Evolutionary conservation across 2,329 filamentous ascomycete species (phyloP), one percentile per base, ranked within the genome.

Genomic region (Phialemonium atrogriseum): DNA sequence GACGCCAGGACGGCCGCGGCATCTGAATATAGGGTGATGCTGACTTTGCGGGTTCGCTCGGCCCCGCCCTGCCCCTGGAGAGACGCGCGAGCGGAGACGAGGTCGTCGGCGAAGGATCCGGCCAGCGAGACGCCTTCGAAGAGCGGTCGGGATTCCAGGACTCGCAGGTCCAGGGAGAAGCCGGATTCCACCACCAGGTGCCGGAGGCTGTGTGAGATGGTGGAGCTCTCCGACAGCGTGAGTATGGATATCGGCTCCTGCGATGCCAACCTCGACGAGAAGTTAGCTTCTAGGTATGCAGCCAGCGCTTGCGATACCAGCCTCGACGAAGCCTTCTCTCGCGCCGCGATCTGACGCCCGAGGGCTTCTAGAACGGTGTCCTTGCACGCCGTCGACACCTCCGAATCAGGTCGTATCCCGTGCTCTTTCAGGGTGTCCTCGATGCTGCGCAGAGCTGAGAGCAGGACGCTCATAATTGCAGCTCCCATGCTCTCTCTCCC

Each of bases 401-500:
- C 25, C 11, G 21, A 34, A 14, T 30, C 27, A 9, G 24, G 21
- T 18, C 30, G 15, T 7, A 37, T 19, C 6, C 24, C 9, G 34
- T 35, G 24, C 11, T 33, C 34, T 4, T 43, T 44, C 8, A 55
- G 44, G 26, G 41, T 52, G 15, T 48, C 27, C 28, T 62, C 54
- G 21, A 69, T 52, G 4, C 47, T 43, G 10, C 53, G 47, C 21
- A 80, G 54, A 4, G 60, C 60, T 10, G 56, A 54, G 5, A 76
- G 49, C 8, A 77, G 36, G 9, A 59, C 60, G 27, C 55, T 61
- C 23, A 73, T 57, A 17, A 80, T 74, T 2, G 75, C 67, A 1
- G 76, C 69, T 1, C 68, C 68, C 76, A 82, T 82, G 47, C 69
- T 77, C 39, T 77, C 73, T n/a, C 75, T 65, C 0, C 75, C 73